Evolutionary conservation across 2,329 filamentous ascomycete genomes (phyloP).

Genomic region (Neonectria hederae): DNA sequence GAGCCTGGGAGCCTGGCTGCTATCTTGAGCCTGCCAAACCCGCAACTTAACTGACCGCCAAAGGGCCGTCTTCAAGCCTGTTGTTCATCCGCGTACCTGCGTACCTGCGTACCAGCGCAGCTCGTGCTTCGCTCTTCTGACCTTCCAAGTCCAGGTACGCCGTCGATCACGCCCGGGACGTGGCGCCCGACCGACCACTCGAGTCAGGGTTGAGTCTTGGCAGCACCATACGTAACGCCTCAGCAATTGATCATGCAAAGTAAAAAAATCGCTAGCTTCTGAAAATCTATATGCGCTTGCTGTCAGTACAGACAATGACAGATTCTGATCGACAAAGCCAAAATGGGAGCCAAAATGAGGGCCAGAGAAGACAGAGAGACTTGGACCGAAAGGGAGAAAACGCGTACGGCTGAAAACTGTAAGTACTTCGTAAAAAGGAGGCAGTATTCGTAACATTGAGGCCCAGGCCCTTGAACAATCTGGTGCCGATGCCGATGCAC

Average conservation of each 20-base stretch:
- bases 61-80: constrained; percentile 19
- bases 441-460: constrained; percentile 5
- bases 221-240: constrained; percentile 15
- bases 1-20: constrained; percentile 19
- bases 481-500: constrained; percentile 33
- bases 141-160: constrained; percentile 23
- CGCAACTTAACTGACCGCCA: constrained; percentile 34
- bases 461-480: constrained; percentile 7
- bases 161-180: constrained; percentile 18
- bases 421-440: not conserved
- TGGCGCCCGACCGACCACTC: constrained; percentile 31
- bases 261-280: constrained; percentile 18
- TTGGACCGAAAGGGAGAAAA: constrained; percentile 4
- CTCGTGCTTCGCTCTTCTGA: constrained; percentile 24
- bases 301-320: not conserved
- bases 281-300: not conserved
- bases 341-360: not conserved
- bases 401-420: constrained; percentile 3
- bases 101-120: constrained; percentile 15
- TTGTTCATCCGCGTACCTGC: constrained; percentile 33
- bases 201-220: constrained; percentile 25
- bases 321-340: not conserved
- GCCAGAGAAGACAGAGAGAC: not conserved
- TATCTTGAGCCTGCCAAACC: constrained; percentile 21
- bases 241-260: constrained; percentile 26